phyloP scores from a whole-genome alignment of 1,139 yeast genomes.

The Kodamaea sp. region DNA sequence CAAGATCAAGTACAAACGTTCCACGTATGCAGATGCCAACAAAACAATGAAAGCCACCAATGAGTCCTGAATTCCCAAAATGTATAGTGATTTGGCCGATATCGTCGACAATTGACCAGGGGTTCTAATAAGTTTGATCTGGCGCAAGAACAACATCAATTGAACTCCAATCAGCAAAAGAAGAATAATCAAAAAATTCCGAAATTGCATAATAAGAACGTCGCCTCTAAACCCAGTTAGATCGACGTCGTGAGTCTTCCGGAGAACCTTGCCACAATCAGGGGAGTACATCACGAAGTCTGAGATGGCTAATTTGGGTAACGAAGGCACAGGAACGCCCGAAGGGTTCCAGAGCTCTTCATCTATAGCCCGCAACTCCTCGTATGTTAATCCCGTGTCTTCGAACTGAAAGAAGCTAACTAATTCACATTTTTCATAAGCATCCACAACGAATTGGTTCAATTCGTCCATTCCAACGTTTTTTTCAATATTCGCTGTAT shows the following conservation, averaged over 20 bases:
- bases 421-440: constrained; percentile 67
- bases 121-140: constrained; percentile 69
- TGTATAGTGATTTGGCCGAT: constrained; percentile 42
- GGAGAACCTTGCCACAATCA: constrained; percentile 72
- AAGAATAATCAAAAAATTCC: constrained; percentile 49
- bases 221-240: constrained; percentile 63
- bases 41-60: constrained; percentile 63
- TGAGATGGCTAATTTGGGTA: constrained; percentile 55
- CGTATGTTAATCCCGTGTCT: constrained; percentile 53
- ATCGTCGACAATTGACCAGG: constrained; percentile 67
- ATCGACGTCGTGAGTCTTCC: constrained; percentile 26
- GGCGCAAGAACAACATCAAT: constrained; percentile 45
- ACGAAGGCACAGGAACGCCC: constrained; percentile 66
- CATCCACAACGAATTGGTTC: constrained; percentile 34
- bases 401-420: constrained; percentile 67
- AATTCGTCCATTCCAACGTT: constrained; percentile 41
- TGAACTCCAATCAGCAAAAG: constrained; percentile 43
- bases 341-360: constrained; percentile 68
- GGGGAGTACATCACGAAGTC: constrained; percentile 77
- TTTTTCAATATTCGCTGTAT: constrained; percentile 38
- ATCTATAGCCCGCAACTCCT: constrained; percentile 63
- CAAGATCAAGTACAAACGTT: constrained; percentile 62
- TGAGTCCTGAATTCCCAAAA: constrained; percentile 78
- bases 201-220: constrained; percentile 43
- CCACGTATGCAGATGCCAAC: constrained; percentile 56